A percentile compares a stretch with the other conserved stretches of the same genome.
phyloP scores from a whole-genome alignment of 176 grass and related monocot species.

The Themeda triandra region DNA sequence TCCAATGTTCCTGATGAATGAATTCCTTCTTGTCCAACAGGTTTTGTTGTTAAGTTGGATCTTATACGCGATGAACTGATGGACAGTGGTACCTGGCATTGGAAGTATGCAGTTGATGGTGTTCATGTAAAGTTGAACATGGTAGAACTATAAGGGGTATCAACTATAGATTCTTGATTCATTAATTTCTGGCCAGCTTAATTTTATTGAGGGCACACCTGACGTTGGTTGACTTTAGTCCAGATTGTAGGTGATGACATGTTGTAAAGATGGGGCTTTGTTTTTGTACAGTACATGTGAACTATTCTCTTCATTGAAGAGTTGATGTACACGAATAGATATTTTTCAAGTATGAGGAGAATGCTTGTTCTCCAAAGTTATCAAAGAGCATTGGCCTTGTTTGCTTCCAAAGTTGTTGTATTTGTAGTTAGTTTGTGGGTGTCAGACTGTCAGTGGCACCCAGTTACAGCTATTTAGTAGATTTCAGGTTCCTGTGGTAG shows the following conservation, averaged over 20 bases:
- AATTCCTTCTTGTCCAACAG: slow-evolving; percentile 36
- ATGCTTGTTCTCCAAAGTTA: slow-evolving; percentile 24
- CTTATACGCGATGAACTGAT: slow-evolving; percentile 49
- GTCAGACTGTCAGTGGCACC: neutral
- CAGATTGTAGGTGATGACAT: slow-evolving; percentile 35
- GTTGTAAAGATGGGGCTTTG: slow-evolving; percentile 19
- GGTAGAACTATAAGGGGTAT: slow-evolving; percentile 52
- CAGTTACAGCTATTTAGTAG: neutral
- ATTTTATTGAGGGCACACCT: neutral
- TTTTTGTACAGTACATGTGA: slow-evolving; percentile 17
- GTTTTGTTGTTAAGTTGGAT: slow-evolving; percentile 60
- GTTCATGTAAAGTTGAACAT: slow-evolving; percentile 74
- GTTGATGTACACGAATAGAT: slow-evolving; percentile 22
- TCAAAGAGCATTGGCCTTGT: neutral
- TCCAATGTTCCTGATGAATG: slow-evolving; percentile 10
- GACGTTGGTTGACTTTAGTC: slow-evolving; percentile 29
- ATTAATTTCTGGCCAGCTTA: slow-evolving; percentile 35
- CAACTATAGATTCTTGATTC: slow-evolving; percentile 50
- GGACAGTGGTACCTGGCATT: slow-evolving; percentile 76
- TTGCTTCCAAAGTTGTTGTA: neutral
- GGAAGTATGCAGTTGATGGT: slow-evolving; percentile 65
- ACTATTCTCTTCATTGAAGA: slow-evolving; percentile 4
- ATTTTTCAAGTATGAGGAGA: slow-evolving; percentile 31
- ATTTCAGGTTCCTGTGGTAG: neutral
- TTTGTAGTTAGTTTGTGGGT: neutral